phyloP scores from a whole-genome alignment of 2,329 filamentous ascomycete genomes.

The Clarireedia paspali region DNA sequence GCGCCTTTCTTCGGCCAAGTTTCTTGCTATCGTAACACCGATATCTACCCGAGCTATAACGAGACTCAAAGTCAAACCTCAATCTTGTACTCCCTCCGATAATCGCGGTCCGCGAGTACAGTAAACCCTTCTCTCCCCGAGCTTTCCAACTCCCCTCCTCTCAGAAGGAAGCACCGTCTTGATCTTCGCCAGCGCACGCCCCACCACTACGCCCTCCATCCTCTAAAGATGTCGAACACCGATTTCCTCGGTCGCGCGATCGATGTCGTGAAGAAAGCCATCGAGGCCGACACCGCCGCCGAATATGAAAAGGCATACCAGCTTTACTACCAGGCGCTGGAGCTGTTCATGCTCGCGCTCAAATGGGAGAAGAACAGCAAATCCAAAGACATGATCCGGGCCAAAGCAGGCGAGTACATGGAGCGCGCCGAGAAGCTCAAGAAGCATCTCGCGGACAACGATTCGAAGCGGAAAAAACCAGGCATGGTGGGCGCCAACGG shows the following conservation, averaged over 20 bases:
- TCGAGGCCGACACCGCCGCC: constrained; percentile 89
- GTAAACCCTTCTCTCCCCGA: too few relatives aligned
- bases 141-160: too few relatives aligned
- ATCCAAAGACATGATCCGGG: constrained; percentile 93
- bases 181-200: too few relatives aligned
- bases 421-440: constrained; percentile 98
- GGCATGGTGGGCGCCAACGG: constrained; percentile 68
- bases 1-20: neutral
- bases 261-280: constrained; percentile 93
- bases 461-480: constrained; percentile 63
- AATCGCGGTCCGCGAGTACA: neutral
- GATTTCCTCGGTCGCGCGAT: constrained; percentile 97
- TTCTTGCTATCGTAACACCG: neutral
- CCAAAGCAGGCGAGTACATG: constrained; percentile 95
- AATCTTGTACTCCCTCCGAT: neutral
- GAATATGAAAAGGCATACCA: constrained; percentile 98
- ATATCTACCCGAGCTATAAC: neutral
- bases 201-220: constrained; percentile 1
- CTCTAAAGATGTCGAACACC: constrained; percentile 73
- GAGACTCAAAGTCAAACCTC: neutral
- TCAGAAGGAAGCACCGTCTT: too few relatives aligned
- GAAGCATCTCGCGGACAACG: constrained; percentile 70
- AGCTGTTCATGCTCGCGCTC: constrained; percentile 96
- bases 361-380: constrained; percentile 99
- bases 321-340: constrained; percentile 88